Evolutionary conservation across 805 yeast genomes (phyloP), one percentile per base, ranked within the genome.

Genomic region (Yueomyces sinensis): DNA sequence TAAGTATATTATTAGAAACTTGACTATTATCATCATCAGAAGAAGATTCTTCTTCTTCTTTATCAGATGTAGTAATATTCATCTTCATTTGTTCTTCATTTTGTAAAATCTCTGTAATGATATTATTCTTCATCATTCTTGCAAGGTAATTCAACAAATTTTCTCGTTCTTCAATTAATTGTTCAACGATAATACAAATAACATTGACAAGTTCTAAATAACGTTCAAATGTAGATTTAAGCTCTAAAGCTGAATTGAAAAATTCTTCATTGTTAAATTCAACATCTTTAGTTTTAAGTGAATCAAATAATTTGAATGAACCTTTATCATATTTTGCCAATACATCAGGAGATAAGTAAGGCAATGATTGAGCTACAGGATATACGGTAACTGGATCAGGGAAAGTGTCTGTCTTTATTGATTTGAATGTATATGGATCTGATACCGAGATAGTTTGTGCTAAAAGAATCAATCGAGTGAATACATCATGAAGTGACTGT

Each of bases 361-460:
- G 9, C 9, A 17, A 13, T 9, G 9, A n/a, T 13, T 6, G n/a
- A 17, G 11, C 15, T 9, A 17, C 17, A 4, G 19, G 13, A 27
- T 28, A 19, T 9, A 9, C 22, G 6, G 3, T 28, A 25, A 6
- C 9, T 14, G 48, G 48, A 22, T 59, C 58, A 29, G 57, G 35
- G 30, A 28, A 36, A 2, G 43, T 46, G 20, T 75, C 80, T 20
- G 72, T 75, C 34, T 65, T 65, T 54, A 77, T 61, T 0, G 78
- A 70, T 34, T 63, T 63, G 53, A 81, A 81, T 2, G 75, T 77
- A 39, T 76, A 83, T 1, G 89, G 83, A 48, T 81, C 91, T 3
- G 66, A 70, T 7, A 80, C 54, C 0, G 87, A 77, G 11, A 81
- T 53, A 13, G 72, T 61, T 49, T 82, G 93, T 1, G 80, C 65